Evolutionary conservation across 2,329 filamentous ascomycete species (phyloP).

Genomic region (Rhynchosporium agropyri): DNA sequence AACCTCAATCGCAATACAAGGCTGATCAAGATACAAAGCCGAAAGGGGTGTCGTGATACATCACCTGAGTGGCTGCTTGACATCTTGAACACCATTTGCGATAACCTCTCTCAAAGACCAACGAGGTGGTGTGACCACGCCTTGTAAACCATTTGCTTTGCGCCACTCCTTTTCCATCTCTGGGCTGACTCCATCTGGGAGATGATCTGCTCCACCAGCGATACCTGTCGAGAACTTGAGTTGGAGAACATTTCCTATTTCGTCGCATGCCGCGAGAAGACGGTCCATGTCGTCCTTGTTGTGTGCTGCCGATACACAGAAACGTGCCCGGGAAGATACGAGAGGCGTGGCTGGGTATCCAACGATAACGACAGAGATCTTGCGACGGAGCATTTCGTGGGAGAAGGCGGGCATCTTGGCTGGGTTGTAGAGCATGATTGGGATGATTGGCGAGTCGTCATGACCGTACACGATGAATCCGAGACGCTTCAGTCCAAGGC

Average conservation of each 20-base stretch:
- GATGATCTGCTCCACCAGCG: constrained; percentile 80
- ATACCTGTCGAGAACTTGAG: constrained; percentile 97
- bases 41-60: constrained; percentile 12
- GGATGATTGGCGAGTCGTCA: constrained; percentile 97
- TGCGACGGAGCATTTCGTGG: constrained; percentile 96
- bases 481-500: constrained; percentile 92
- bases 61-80: constrained; percentile 64
- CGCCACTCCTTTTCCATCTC: constrained; percentile 74
- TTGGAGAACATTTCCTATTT: constrained; percentile 88
- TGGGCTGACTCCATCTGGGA: constrained; percentile 70
- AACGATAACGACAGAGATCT: constrained; percentile 96
- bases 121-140: constrained; percentile 59
- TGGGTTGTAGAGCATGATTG: constrained; percentile 93
- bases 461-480: constrained; percentile 97
- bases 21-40: not conserved
- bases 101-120: constrained; percentile 76
- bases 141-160: constrained; percentile 55
- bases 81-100: constrained; percentile 67
- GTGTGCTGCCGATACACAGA: constrained; percentile 94
- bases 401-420: constrained; percentile 98
- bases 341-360: constrained; percentile 96
- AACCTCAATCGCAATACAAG: too few relatives aligned
- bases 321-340: constrained; percentile 90
- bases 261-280: constrained; percentile 84
- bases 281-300: constrained; percentile 98